Evolutionary conservation across 1,284 basidiomycete species (phyloP), one percentile per base, ranked within the genome.

Genomic region (Ganoderma multipileum): DNA sequence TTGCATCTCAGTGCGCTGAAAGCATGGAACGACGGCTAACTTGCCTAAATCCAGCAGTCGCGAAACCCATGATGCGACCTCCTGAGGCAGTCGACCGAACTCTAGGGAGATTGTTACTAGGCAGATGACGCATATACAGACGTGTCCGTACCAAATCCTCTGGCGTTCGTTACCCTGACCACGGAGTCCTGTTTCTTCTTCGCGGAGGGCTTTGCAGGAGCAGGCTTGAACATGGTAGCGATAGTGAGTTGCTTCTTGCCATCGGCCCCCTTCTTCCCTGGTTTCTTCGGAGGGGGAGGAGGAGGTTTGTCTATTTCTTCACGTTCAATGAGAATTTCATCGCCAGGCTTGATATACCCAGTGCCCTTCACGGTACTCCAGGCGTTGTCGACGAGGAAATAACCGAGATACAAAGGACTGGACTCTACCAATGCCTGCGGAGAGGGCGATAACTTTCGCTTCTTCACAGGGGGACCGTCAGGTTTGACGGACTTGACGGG

Each of bases 281-380:
- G 61, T 23, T 74, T 75, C 68, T 76, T 77, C 1, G 55, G 55
- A 18, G 64, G 68, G 1, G 68, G 63, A 11, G 75, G 68, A 36
- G 63, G 68, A 8, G 71, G 61, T 20, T 83, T 81, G 5, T 83
- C 80, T 7, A 79, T 79, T 47, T 81, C 79, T 63, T 92, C 90
- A 60, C 91, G 82, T 73, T 87, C 85, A 16, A 94, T 81, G 41
- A 75, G 75, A 41, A 94, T 81, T 30, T 82, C 78, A n/a, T 94
- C 92, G n/a, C 88, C 88, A 23, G 80, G 71, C 65, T 89, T 89
- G 57, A 92, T 81, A 71, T 92, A 92, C 2, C 90, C 89, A 71
- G 86, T 87, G 1, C 91, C 92, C 65, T 87, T 90, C n/a, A 86
- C 89, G 26, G 90, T 94, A 71, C 90, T 91, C 91, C 91, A 94